Conservation (phyloP, 257 asterid species). For the Przewalskia tangutica region DNA sequence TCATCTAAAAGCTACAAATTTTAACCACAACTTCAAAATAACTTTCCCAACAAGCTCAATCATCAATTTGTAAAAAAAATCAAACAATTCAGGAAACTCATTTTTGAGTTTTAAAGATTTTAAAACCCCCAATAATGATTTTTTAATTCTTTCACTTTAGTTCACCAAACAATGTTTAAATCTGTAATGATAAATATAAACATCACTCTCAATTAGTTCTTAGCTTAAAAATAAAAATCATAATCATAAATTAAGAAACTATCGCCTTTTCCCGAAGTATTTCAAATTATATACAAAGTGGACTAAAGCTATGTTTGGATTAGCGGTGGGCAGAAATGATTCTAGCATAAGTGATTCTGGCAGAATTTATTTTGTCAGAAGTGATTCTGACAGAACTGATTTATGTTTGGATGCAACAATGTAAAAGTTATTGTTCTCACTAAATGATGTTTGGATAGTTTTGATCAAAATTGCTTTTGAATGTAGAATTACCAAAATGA, state of each 20-base stretch:
- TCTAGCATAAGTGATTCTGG: too few species aligned
- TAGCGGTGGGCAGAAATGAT: too few species aligned
- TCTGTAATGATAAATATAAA: not conserved
- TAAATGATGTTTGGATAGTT: too few species aligned
- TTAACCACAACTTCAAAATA: not conserved
- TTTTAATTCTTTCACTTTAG: not conserved
- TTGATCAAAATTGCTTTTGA: too few species aligned
- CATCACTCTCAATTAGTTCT: not conserved
- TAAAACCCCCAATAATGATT: not conserved
- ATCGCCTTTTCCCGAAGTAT: not conserved
- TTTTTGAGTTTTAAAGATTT: not conserved
- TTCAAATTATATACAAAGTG: not conserved
- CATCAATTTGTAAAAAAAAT: not conserved
- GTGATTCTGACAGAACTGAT: too few species aligned
- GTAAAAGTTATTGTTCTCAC: too few species aligned
- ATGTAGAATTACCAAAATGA: too few species aligned
- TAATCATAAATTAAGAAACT: not conserved
- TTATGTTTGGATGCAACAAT: too few species aligned
- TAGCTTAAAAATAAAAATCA: not conserved
- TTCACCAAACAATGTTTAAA: not conserved
- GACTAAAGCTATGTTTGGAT: too few species aligned
- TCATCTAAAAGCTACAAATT: not conserved
- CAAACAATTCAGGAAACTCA: not conserved
- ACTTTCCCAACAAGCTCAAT: too few species aligned
- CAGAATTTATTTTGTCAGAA: too few species aligned